A percentile compares a stretch with the other conserved stretches of the same genome.
phyloP scores from a whole-genome alignment of 2,329 filamentous ascomycete species.

The Calonectria pseudoreteaudii region DNA sequence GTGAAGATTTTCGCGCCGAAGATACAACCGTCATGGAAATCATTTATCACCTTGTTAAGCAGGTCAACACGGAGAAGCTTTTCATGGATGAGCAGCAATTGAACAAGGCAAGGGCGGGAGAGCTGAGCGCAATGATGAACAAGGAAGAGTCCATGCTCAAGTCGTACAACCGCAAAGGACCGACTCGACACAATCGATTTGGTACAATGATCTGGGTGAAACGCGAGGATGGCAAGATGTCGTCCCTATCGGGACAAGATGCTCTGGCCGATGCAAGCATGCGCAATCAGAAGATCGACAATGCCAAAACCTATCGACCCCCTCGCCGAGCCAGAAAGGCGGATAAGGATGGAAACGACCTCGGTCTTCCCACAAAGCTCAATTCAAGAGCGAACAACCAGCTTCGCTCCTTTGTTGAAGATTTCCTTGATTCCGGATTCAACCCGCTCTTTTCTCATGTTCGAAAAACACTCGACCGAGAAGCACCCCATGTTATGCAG shows the following conservation, averaged over 20 bases:
- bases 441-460: conserved; percentile 90
- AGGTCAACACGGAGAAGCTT: conserved; percentile 83
- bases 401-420: conserved; percentile 85
- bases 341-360: conserved; percentile 76
- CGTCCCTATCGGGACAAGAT: conserved; percentile 89
- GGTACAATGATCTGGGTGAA: conserved; percentile 98
- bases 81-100: conserved; percentile 86
- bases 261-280: conserved; percentile 79
- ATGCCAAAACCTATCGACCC: conserved; percentile 89
- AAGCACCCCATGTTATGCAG: conserved; percentile 82
- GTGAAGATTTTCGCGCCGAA: conserved; percentile 90
- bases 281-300: conserved; percentile 89
- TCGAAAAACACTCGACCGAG: conserved; percentile 89
- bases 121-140: conserved; percentile 79
- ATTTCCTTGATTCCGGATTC: conserved; percentile 95
- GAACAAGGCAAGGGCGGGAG: conserved; percentile 75
- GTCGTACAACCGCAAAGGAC: conserved; percentile 80
- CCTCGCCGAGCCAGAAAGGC: conserved; percentile 74
- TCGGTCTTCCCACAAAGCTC: conserved; percentile 79
- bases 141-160: conserved; percentile 89
- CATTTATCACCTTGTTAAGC: conserved; percentile 92
- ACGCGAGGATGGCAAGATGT: conserved; percentile 84
- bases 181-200: conserved; percentile 91
- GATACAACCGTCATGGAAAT: conserved; percentile 93
- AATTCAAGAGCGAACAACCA: conserved; percentile 80